Evolutionary conservation across 2,329 filamentous ascomycete species (phyloP), one percentile per base, ranked within the genome.

Genomic region (Fusarium coffeatum): DNA sequence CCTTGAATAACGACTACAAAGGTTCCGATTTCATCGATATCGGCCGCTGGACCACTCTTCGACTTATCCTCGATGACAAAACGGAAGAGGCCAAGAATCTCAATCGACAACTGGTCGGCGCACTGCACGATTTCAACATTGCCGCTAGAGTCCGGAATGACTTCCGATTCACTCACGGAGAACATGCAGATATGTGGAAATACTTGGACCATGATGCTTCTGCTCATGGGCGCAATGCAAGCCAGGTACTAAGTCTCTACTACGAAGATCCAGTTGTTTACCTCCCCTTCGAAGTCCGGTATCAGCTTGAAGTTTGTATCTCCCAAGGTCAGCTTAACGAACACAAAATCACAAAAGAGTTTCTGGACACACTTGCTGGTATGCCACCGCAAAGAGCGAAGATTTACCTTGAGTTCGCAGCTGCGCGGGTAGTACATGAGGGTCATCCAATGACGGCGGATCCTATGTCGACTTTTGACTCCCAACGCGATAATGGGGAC

Each of bases 301-400:
- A 98, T 76, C 94, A 97, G 77, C 86, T 99, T 0, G 95, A 99
- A 78, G 94, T 93, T 0, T 98, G 95, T 76, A 85, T 98, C n/a
- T 97, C 94, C 0, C 88, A 91, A 28, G 89, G 90, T 1, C 84
- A 89, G 25, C 81, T 99, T 15, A 91, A 90, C 55, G 95, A 98
- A 77, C 88, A 93, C 76, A 92, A 87, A 48, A 86, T 98, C 46
- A 86, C 83, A 2, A 77, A 80, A 3, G 84, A 88, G 5, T 98
- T 98, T 69, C 80, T 97, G 4, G 77, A 84, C 28, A 85, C 81
- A 43, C 84, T 98, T 20, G 82, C 85, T 2, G 76, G 80, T 5
- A 62, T 80, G 22, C 74, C 80, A 49, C 65, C 78, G 1, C 72
- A 80, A 3, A 85, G 86, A 43, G 93, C 92, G 0, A 86, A 84